Percentiles rank a stretch among this genome's conserved stretches.
Evolutionary conservation across 2,329 filamentous ascomycete genomes (phyloP).

Genomic region (Epichloe amarillans): DNA sequence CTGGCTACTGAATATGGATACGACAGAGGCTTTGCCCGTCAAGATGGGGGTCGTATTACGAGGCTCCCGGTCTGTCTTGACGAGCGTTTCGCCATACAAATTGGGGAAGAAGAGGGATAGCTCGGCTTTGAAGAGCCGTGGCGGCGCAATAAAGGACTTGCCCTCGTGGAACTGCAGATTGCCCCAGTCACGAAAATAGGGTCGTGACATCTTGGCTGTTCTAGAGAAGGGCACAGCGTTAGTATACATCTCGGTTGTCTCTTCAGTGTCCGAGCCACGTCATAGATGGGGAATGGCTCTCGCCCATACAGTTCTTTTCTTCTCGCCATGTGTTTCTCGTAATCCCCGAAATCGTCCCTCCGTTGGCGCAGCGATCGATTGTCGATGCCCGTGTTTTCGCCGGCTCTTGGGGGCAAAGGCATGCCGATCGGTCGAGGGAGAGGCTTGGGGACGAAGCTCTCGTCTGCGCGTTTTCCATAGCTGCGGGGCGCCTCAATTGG

Average conservation of each 20-base stretch:
- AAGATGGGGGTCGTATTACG: constrained; percentile 66
- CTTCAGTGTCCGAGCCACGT: neutral
- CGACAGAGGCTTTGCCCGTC: constrained; percentile 59
- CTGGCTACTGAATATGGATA: constrained; percentile 66
- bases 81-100: constrained; percentile 65
- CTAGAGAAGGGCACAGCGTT: constrained; percentile 25
- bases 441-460: constrained; percentile 43
- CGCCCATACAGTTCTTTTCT: constrained; percentile 59
- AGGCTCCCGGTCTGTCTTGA: constrained; percentile 34
- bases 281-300: neutral
- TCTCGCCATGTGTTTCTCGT: constrained; percentile 67
- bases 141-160: constrained; percentile 81
- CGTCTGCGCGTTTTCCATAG: constrained; percentile 41
- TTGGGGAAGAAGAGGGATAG: constrained; percentile 89
- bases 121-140: constrained; percentile 70
- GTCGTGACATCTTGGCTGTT: constrained; percentile 63
- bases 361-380: constrained; percentile 51
- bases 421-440: constrained; percentile 71
- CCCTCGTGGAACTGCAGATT: constrained; percentile 73
- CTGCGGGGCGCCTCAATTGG: constrained; percentile 45
- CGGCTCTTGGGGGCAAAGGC: constrained; percentile 54
- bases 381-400: constrained; percentile 74
- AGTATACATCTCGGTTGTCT: constrained; percentile 2
- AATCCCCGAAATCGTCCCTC: constrained; percentile 69
- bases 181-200: constrained; percentile 93